Base-by-base conservation (phyloP, 108 stramenopile species). In the Nannochloropsis salina region DNA sequence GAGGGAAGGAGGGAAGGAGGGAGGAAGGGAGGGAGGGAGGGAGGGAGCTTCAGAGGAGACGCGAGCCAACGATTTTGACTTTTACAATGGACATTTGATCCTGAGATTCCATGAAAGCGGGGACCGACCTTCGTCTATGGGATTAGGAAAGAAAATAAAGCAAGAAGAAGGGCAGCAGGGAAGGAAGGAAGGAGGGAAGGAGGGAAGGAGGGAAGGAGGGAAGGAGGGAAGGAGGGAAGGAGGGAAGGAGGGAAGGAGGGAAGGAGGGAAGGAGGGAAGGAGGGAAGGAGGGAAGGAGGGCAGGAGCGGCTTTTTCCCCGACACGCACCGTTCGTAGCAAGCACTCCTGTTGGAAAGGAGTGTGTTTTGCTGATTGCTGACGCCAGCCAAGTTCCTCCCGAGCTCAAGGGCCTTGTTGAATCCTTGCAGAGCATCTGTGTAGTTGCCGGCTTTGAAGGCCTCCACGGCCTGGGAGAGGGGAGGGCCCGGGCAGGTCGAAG, bases 1-100 rank as follows among this genome's bases (percentile, higher is more conserved):
- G n/a, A n/a, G n/a, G n/a, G n/a, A n/a, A n/a, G n/a, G n/a, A n/a
- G n/a, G n/a, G n/a, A n/a, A n/a, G n/a, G 47, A 51, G 47, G 47
- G 47, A 51, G 47, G 47, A 12, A 51, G 47, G 47, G 47, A 51
- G 47, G 47, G 47, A 51, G 47, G 47, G 47, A 51, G 47, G 47
- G 47, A 51, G 47, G 47, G 47, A 51, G 47, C n/a, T n/a, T n/a
- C n/a, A n/a, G n/a, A n/a, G n/a, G n/a, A n/a, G n/a, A n/a, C n/a
- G n/a, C n/a, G n/a, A n/a, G n/a, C n/a, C n/a, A n/a, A n/a, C n/a
- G n/a, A n/a, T n/a, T n/a, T n/a, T n/a, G n/a, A n/a, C n/a, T n/a
- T n/a, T n/a, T n/a, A n/a, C n/a, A n/a, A n/a, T n/a, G 31, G 31
- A 31, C 31, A 31, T 31, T 31, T 31, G 31, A 31, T 31, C 31